Evolutionary conservation across 805 yeast genomes (phyloP).

Genomic region (Yueomyces sinensis): DNA sequence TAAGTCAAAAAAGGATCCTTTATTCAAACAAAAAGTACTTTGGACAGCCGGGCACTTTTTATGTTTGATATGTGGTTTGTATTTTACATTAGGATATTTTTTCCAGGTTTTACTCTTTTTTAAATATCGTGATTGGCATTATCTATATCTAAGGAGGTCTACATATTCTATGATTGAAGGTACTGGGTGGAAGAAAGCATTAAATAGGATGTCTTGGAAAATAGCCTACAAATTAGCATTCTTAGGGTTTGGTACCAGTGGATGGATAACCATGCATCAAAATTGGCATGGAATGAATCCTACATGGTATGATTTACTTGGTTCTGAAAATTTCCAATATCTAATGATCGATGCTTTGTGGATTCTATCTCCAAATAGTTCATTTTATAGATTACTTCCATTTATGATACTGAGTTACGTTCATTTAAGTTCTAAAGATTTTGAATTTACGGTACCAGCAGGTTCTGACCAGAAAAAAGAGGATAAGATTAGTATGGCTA

Average conservation of each 20-base stretch:
- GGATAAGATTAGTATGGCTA: conserved; percentile 6
- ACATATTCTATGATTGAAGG: conserved; percentile 10
- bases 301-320: conserved; percentile 45
- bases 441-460: conserved; percentile 5
- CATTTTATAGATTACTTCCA: conserved; percentile 54
- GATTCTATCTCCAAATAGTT: conserved; percentile 52
- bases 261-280: conserved; percentile 39
- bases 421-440: conserved; percentile 32
- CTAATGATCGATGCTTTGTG: conserved; percentile 41
- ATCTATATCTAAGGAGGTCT: conserved; percentile 17
- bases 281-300: conserved; percentile 52
- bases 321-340: conserved; percentile 68
- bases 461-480: conserved; percentile 2
- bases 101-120: conserved; percentile 15
- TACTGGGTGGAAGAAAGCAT: conserved; percentile 11
- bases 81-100: conserved; percentile 16
- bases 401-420: conserved; percentile 41
- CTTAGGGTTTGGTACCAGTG: conserved; percentile 41
- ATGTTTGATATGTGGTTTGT: conserved; percentile 14
- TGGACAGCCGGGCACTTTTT: conserved; percentile 21
- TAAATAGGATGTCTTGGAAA: conserved; percentile 29
- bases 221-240: conserved; percentile 42
- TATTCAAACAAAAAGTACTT: conserved; percentile 11
- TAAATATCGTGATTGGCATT: conserved; percentile 23
- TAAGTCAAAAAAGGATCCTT: conserved; percentile 11